A percentile compares a stretch with the other conserved stretches of the same genome.
Conservation (phyloP, 2,329 filamentous ascomycete genomes). For the Colletotrichum magnum region DNA sequence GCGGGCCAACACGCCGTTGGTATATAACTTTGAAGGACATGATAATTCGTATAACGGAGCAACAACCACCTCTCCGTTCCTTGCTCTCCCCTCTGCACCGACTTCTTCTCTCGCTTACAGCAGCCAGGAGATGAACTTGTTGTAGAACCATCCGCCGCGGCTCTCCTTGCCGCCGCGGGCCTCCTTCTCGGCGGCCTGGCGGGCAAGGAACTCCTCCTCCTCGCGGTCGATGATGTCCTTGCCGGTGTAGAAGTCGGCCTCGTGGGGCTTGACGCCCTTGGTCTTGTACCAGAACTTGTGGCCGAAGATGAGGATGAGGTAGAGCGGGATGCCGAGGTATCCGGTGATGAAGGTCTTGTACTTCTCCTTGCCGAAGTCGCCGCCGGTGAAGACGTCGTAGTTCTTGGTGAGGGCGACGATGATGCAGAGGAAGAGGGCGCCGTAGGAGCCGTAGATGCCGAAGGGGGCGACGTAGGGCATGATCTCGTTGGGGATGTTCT, state of each 20-base stretch:
- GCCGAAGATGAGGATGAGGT: constrained; percentile 77
- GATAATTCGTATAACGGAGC: constrained; percentile 29
- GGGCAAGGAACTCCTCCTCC: constrained; percentile 77
- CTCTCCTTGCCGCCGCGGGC: constrained; percentile 44
- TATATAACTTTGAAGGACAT: constrained; percentile 37
- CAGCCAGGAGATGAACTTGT: constrained; percentile 43
- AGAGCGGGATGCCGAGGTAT: constrained; percentile 83
- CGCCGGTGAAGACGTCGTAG: constrained; percentile 77
- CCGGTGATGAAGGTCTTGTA: constrained; percentile 85
- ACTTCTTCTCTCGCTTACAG: constrained; percentile 26
- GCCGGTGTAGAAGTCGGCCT: constrained; percentile 79
- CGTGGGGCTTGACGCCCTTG: constrained; percentile 67
- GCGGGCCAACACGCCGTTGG: constrained; percentile 37
- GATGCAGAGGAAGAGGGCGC: constrained; percentile 77
- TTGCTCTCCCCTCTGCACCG: background rate
- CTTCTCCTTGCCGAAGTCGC: constrained; percentile 57
- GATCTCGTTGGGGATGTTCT: constrained; percentile 67
- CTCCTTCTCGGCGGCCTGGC: constrained; percentile 55
- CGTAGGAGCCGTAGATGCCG: constrained; percentile 77
- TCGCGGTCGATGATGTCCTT: constrained; percentile 82
- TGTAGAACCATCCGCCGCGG: constrained; percentile 47
- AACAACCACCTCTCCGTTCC: background rate
- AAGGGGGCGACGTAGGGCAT: constrained; percentile 79
- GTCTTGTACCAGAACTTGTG: constrained; percentile 73
- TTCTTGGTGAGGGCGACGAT: constrained; percentile 87